phyloP scores from a whole-genome alignment of 2,329 filamentous ascomycete species.

The Gnomoniopsis smithogilvyi region DNA sequence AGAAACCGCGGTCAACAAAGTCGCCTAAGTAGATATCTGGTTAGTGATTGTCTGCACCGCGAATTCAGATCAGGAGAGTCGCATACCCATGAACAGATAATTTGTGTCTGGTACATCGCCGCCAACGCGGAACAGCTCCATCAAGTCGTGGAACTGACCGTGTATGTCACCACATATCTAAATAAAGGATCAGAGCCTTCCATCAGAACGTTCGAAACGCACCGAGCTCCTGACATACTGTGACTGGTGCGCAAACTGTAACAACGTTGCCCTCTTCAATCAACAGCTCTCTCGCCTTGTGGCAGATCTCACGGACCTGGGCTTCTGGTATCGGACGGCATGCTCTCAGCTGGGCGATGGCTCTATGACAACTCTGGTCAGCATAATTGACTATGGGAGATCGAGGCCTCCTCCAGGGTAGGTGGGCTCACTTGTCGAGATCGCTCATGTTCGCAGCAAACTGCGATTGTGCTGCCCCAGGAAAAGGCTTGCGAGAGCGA shows the following conservation, averaged over 20 bases:
- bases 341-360: conserved; percentile 90
- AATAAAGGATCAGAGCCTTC: conserved; percentile 3
- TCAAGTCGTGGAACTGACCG: conserved; percentile 92
- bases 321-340: conserved; percentile 94
- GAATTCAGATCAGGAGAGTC: not conserved
- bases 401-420: conserved; percentile 1
- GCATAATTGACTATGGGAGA: not conserved
- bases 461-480: conserved; percentile 13
- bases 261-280: conserved; percentile 99
- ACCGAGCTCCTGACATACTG: conserved; percentile 49
- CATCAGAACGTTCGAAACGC: not conserved
- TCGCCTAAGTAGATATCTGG: conserved; percentile 58
- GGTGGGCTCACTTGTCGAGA: conserved; percentile 74
- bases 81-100: conserved; percentile 89
- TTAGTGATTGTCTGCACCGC: conserved; percentile 5
- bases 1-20: conserved; percentile 97
- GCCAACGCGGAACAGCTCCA: conserved; percentile 93
- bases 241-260: conserved; percentile 90
- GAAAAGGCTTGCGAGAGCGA: not conserved
- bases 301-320: conserved; percentile 94
- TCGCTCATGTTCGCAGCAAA: conserved; percentile 68
- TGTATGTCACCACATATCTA: conserved; percentile 96
- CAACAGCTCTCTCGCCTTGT: conserved; percentile 91
- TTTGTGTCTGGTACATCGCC: conserved; percentile 94
- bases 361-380: conserved; percentile 49